These are phyloP conservation scores for Prunus armeniaca DNA, from an alignment of 306 rosid species.

Conservation along the genomic window DNA sequence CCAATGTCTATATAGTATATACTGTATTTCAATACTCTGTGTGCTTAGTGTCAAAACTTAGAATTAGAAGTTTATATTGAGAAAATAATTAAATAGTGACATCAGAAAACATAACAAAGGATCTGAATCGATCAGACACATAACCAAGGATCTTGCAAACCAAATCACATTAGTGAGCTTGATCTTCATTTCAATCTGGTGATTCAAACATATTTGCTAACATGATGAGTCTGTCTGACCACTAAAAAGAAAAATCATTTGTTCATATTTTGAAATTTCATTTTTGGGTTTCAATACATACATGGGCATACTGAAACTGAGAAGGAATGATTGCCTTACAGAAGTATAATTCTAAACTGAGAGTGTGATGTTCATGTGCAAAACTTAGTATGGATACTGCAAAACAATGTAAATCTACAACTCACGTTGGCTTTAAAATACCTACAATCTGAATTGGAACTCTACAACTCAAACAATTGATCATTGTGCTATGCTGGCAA, in stretches of 20 bases:
- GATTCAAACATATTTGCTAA: neutral
- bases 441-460: neutral
- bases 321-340: neutral
- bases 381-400: neutral
- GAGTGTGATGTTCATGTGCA: neutral
- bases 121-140: too few species aligned
- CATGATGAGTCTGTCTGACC: neutral
- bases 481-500: neutral
- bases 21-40: neutral
- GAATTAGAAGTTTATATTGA: too few species aligned
- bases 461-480: neutral
- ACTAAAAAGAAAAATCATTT: neutral
- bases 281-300: neutral
- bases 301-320: neutral
- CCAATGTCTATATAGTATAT: neutral
- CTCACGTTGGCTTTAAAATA: neutral
- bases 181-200: too few species aligned
- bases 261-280: neutral
- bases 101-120: too few species aligned
- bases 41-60: neutral
- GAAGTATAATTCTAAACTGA: neutral
- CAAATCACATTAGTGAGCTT: too few species aligned
- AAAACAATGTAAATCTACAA: neutral
- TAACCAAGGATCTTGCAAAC: too few species aligned
- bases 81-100: too few species aligned